Percentiles rank a stretch among this genome's conserved stretches.
phyloP scores from a whole-genome alignment of 306 rosid species.

The Senna siamea region DNA sequence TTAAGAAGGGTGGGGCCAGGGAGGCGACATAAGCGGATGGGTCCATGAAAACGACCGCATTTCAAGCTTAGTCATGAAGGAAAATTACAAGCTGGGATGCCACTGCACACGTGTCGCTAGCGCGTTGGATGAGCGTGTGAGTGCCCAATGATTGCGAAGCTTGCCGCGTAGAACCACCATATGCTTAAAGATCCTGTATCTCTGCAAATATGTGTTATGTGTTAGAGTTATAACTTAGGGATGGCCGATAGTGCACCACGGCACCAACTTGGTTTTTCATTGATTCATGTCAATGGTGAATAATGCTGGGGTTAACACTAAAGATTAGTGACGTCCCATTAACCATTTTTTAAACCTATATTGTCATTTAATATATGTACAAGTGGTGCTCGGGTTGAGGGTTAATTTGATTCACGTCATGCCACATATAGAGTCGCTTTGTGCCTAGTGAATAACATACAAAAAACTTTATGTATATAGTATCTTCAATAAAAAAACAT shows the following conservation, averaged over 20 bases:
- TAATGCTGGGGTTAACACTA: constrained; percentile 29
- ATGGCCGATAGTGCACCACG: neutral
- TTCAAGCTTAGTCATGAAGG: constrained; percentile 68
- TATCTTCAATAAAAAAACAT: too few relatives aligned
- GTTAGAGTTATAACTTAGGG: neutral
- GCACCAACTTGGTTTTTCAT: constrained; percentile 37
- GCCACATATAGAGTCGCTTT: neutral
- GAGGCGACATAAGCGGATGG: constrained; percentile 45
- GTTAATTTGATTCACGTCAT: neutral
- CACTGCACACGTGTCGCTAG: constrained; percentile 11
- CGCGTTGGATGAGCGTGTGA: neutral
- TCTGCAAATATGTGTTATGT: neutral
- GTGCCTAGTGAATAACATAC: neutral
- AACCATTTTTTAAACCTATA: neutral
- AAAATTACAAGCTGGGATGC: constrained; percentile 45
- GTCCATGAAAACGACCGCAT: constrained; percentile 44
- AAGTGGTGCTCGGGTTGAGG: constrained; percentile 31
- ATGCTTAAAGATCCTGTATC: neutral
- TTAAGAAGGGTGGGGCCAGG: neutral
- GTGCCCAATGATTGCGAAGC: constrained; percentile 40
- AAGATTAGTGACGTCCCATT: constrained; percentile 35
- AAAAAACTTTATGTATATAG: neutral
- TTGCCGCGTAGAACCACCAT: constrained; percentile 32
- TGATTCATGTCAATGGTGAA: constrained; percentile 39
- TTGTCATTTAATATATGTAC: constrained; percentile 22